A percentile compares a stretch with the other conserved stretches of the same genome.
Evolutionary conservation across 2,329 filamentous ascomycete genomes (phyloP).

Genomic region (Botrytis elliptica): DNA sequence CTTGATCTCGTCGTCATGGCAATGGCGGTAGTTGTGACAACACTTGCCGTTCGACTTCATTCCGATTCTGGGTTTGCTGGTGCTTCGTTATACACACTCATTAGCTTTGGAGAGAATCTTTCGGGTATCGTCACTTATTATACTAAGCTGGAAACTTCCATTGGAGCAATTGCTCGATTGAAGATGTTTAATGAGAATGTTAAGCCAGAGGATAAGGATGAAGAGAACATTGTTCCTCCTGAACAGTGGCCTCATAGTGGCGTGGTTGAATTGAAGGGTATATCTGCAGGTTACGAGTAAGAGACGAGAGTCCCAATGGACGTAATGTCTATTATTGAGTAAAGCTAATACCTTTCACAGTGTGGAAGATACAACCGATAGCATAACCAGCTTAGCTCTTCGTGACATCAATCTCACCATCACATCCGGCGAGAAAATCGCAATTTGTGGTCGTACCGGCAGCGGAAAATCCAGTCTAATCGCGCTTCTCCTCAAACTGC

Average conservation of each 20-base stretch:
- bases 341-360: background rate
- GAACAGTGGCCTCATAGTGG: background rate
- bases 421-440: background rate
- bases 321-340: background rate
- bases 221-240: background rate
- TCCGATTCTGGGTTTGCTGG: background rate
- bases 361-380: background rate
- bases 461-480: background rate
- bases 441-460: background rate
- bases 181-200: background rate
- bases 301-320: background rate
- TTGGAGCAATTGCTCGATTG: background rate
- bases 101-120: background rate
- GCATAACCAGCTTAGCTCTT: background rate
- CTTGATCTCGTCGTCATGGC: slow-evolving; percentile 28
- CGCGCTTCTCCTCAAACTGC: background rate
- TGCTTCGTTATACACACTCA: background rate
- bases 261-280: background rate
- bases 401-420: background rate
- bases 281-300: background rate
- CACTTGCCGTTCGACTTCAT: background rate
- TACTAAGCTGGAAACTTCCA: background rate
- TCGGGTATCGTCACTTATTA: background rate
- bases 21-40: slow-evolving; percentile 15
- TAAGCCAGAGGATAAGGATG: background rate